A percentile compares a stretch with the other conserved stretches of the same genome.
These are phyloP conservation scores for Fomes fomentarius DNA, from an alignment of 1,284 basidiomycete genomes.

Conservation along the genomic window DNA sequence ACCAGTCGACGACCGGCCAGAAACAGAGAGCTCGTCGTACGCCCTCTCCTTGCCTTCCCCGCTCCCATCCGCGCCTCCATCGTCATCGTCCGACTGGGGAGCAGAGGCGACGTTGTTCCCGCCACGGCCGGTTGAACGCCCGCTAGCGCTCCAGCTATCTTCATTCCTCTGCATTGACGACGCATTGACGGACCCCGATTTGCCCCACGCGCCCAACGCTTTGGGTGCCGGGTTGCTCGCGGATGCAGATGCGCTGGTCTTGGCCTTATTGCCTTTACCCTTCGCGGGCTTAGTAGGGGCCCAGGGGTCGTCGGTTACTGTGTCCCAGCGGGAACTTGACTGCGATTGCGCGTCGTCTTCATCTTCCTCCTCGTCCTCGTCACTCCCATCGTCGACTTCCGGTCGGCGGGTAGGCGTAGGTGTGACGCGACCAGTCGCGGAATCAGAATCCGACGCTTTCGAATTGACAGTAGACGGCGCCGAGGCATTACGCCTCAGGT, in stretches of 20 bases:
- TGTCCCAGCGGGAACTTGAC: slow-evolving; percentile 7
- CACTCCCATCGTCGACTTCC: not conserved
- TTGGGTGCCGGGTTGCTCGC: not conserved
- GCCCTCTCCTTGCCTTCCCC: not conserved
- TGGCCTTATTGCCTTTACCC: not conserved
- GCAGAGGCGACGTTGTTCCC: not conserved
- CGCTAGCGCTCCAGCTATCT: slow-evolving; percentile 19
- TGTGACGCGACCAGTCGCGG: not conserved
- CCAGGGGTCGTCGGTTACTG: slow-evolving; percentile 8
- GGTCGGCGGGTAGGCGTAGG: slow-evolving; percentile 1
- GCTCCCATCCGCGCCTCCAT: not conserved
- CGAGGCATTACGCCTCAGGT: not conserved
- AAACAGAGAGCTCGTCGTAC: not conserved
- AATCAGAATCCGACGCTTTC: too few relatives aligned
- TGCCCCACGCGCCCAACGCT: slow-evolving; percentile 13
- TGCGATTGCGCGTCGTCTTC: slow-evolving; percentile 11
- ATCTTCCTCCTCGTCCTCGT: too few relatives aligned
- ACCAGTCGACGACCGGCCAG: not conserved
- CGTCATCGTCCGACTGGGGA: not conserved
- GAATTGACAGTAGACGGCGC: too few relatives aligned
- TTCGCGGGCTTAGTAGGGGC: not conserved
- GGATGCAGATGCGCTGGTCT: not conserved
- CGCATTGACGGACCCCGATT: slow-evolving; percentile 16
- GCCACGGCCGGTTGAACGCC: not conserved
- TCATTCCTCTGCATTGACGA: slow-evolving; percentile 17